Evolutionary conservation across 257 asterid species (phyloP).

Genomic region (Solanum lycopersicoides): DNA sequence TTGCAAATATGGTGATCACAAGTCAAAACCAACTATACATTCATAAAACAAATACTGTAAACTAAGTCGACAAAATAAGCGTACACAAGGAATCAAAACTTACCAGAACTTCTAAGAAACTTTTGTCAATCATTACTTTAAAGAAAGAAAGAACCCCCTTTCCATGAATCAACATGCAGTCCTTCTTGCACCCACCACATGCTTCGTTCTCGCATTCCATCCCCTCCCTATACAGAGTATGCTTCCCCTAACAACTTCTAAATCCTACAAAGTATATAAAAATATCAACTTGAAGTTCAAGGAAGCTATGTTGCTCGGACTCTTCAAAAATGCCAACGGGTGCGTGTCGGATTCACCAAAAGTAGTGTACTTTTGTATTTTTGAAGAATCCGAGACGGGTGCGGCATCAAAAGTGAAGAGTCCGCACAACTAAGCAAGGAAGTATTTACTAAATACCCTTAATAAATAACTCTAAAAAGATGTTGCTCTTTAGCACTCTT

Average conservation of each 20-base stretch:
- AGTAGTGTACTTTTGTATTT: too few relatives aligned
- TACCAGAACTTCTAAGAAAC: conserved; percentile 14
- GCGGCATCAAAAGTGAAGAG: too few relatives aligned
- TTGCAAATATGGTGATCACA: not conserved
- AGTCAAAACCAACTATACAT: not conserved
- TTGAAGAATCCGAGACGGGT: too few relatives aligned
- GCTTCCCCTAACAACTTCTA: not conserved
- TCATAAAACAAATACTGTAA: not conserved
- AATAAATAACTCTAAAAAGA: not conserved
- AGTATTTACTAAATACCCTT: not conserved
- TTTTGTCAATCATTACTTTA: conserved; percentile 15
- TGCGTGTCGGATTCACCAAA: too few relatives aligned
- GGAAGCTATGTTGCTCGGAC: too few relatives aligned
- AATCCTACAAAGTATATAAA: not conserved
- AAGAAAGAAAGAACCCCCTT: conserved; percentile 12
- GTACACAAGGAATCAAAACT: not conserved
- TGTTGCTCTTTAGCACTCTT: not conserved
- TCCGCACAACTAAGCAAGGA: too few relatives aligned
- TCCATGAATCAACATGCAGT: conserved; percentile 6
- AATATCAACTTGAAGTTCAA: not conserved
- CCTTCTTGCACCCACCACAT: not conserved
- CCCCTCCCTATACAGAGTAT: not conserved
- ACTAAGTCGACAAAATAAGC: not conserved
- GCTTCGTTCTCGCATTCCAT: not conserved
- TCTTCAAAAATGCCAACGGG: too few relatives aligned